phyloP scores from a whole-genome alignment of 2,329 filamentous ascomycete genomes.

The Dichotomopilus funicola region DNA sequence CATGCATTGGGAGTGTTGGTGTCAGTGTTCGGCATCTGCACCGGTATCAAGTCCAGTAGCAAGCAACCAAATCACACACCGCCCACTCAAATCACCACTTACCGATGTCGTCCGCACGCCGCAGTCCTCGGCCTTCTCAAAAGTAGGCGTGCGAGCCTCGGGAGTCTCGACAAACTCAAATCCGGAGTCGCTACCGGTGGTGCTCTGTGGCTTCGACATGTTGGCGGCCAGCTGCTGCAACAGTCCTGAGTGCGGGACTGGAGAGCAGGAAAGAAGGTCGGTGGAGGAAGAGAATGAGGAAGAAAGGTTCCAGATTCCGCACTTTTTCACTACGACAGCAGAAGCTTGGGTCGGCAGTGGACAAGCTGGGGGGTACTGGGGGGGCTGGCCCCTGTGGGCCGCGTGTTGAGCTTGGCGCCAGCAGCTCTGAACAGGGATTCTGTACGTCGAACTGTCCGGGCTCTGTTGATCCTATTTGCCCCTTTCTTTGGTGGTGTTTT shows the following conservation, averaged over 20 bases:
- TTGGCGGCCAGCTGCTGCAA: slow-evolving; percentile 25
- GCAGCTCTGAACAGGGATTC: background rate
- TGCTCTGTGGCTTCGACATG: slow-evolving; percentile 44
- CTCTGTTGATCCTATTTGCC: slow-evolving; percentile 5
- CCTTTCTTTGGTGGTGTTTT: background rate
- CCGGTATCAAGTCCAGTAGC: background rate
- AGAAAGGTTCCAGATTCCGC: slow-evolving; percentile 8
- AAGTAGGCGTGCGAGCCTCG: slow-evolving; percentile 41
- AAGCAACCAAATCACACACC: background rate
- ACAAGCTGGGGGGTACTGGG: background rate
- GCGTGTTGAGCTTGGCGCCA: slow-evolving; percentile 4
- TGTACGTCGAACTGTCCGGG: background rate
- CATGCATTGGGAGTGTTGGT: background rate
- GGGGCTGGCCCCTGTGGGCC: background rate
- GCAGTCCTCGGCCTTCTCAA: slow-evolving; percentile 47
- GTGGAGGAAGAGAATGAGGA: background rate
- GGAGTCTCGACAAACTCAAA: slow-evolving; percentile 62
- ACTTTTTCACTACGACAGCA: slow-evolving; percentile 12
- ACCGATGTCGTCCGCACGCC: slow-evolving; percentile 51
- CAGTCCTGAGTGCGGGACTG: slow-evolving; percentile 17
- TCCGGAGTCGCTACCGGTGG: slow-evolving; percentile 44
- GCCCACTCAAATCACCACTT: slow-evolving; percentile 22
- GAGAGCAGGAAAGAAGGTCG: slow-evolving; percentile 11
- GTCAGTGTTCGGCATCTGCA: background rate
- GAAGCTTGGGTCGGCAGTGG: slow-evolving; percentile 7